Evolutionary conservation across 2,329 filamentous ascomycete genomes (phyloP), one percentile per base, ranked within the genome.

Genomic region (Aspergillus sp.): DNA sequence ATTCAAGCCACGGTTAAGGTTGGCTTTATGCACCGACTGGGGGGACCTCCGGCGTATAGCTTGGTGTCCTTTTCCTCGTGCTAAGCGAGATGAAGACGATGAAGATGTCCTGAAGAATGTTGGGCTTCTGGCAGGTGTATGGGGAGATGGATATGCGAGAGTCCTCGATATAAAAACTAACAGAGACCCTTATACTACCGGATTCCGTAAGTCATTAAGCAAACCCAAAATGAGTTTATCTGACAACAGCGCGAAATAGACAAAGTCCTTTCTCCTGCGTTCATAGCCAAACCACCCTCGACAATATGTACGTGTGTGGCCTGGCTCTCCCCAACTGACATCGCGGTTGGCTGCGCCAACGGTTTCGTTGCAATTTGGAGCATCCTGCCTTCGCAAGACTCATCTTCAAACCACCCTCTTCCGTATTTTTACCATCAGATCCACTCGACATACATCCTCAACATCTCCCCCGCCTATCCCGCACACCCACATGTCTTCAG

Each of bases 321-420:
- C 15, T 84, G 81, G 79, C 63, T 83, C 12, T 81, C 78, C 9
- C 69, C 73, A 2, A 75, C 68, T 12, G 74, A 79, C 35, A 64
- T 85, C 46, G 75, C 75, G 3, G 75, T 76, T 17, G 78, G 76
- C 25, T 78, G 75, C 46, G 74, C 80, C 6, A 76, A 80, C 53
- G 82, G 81, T 3, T 77, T 70, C 47, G 64, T 83, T 3, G 76
- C 73, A 4, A 63, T 82, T 20, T 84, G 76, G 71, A 76, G 71
- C 51, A 64, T 73, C 49, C 45, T 53, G n/a, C 49, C 59, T 47
- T 52, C 53, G 48, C 42, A 47, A n/a, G 27, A 47, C 5, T 47
- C 49, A 7, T 33, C 47, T 3, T 35, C 57, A 23, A 50, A 57
- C 27, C 17, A 20, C 37, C 51, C 63, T 5, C 45, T 57, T 15